Evolutionary conservation across 78 protist genomes (phyloP), one percentile per base, ranked within the genome.

Genomic region (Pelomyxa schiedti): DNA sequence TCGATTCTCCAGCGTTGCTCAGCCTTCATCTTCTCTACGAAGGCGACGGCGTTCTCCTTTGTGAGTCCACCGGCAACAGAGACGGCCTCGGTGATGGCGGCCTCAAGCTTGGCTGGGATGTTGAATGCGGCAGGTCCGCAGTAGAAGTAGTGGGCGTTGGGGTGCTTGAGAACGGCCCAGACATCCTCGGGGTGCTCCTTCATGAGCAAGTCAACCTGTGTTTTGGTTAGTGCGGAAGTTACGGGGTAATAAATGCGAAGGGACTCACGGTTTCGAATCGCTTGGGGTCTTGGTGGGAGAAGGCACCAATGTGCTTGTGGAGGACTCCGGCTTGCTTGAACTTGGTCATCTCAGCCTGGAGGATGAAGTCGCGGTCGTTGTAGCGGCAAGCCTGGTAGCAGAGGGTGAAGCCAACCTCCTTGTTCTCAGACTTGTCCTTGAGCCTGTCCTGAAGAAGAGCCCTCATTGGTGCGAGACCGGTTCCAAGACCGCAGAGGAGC

Each of bases 401-500:
- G 26, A 47, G 7, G 39, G 70, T 28, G 7, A 71, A 67, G 8
- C 92, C 93, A 5, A 82, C 30, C 4, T 32, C 66, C 8, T 75
- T 40, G 40, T 79, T 78, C 8, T 9, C 39, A 22, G 35, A 6
- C 63, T 63, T 78, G 35, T 39, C 70, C 3, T 8, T 5, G 41
- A 8, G 1, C 22, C 79, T 68, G 70, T 74, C 86, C 72, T 88
- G 87, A 7, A 83, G 0, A 24, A 85, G 63, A 39, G 84, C 87
- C 26, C 89, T 80, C 65, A 81, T 67, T 26, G 90, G 90, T 0
- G 93, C 93, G 52, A 89, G 38, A 22, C 93, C 93, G 4, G 93
- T 81, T 41, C 93, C 93, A 28, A 83, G 75, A 29, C 89, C 87
- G 4, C 71, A 43, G 79, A 66, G 68, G 35, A 82, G 41, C 39